A percentile compares a stretch with the other conserved stretches of the same genome.
Conservation (phyloP, 2,329 filamentous ascomycete species). For the Penicillium sp. region DNA sequence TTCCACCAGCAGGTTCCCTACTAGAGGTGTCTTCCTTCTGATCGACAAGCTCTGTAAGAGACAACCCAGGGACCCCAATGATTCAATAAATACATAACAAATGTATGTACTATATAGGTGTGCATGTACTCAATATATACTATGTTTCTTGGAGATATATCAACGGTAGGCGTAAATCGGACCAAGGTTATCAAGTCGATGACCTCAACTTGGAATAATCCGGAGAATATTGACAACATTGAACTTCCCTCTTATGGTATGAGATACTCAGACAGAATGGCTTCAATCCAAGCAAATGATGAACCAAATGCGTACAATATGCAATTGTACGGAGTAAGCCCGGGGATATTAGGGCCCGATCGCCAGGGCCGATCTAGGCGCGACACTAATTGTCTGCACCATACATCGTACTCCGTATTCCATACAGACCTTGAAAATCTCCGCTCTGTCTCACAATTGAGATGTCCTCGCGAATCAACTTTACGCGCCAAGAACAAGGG, state of each 20-base stretch:
- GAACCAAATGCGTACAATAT: neutral
- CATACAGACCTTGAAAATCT: neutral
- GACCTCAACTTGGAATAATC: neutral
- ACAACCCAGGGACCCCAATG: neutral
- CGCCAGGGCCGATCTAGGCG: neutral
- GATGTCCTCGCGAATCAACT: conserved; percentile 17
- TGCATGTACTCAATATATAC: neutral
- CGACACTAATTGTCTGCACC: neutral
- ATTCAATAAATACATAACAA: neutral
- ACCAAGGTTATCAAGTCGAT: neutral
- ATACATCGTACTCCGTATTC: neutral
- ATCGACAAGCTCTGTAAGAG: neutral
- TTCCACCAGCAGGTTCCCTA: conserved; percentile 23
- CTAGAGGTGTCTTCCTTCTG: neutral
- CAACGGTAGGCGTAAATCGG: neutral
- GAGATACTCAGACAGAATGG: neutral
- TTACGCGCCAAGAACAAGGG: conserved; percentile 14
- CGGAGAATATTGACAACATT: neutral
- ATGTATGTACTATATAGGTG: no score
- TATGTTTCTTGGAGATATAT: neutral
- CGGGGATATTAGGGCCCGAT: neutral
- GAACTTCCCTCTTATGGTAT: neutral
- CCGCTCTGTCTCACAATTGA: neutral
- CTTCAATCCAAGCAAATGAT: neutral
- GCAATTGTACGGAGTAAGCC: neutral